Base-by-base conservation (phyloP, 2,329 filamentous ascomycete species). In the Aspergillus japonicus region DNA sequence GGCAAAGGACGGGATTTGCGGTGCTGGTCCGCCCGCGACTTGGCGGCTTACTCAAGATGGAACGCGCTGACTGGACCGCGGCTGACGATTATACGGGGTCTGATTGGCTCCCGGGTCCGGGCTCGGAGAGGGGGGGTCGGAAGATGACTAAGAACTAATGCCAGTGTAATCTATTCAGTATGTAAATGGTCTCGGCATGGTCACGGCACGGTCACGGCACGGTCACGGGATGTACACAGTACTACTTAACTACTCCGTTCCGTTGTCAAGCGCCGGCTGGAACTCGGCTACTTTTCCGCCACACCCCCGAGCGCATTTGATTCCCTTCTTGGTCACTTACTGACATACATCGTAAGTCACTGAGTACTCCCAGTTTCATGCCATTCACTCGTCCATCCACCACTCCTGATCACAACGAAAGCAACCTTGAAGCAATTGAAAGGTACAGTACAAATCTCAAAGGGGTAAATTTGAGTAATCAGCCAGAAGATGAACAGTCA, bases 41-140 rank as follows among this genome's bases (percentile, higher is more conserved):
- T 59, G 44, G 47, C 53, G 16, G 53, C 50, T 62, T 52, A 59
- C 35, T 14, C 57, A 47, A 57, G n/a, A 16, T 4, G 33, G 33
- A 16, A 35, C 11, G 26, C 26, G 23, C 35, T 35, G 10, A 35
- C 33, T 12, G 11, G 11, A 12, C 33, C 29, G 24, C 47, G 59
- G 61, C 58, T 63, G 61, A 63, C 59, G 59, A 61, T 61, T 19
- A 39, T n/a, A 29, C 2, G 21, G 24, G 21, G n/a, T 14, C 58
- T 65, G 63, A 66, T 68, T 68, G 66, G 63, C 26, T 31, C 29
- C 4, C 16, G 4, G n/a, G n/a, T 12, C 56, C 24, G 44, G 44
- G 21, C 2, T 58, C 21, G 33, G 35, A 21, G 5, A 33, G 23
- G 56, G 24, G 29, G 47, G 21, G 16, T 49, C 47, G 47, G 50